Conservation (phyloP, 2,329 filamentous ascomycete species). For the Fusarium sp. region DNA sequence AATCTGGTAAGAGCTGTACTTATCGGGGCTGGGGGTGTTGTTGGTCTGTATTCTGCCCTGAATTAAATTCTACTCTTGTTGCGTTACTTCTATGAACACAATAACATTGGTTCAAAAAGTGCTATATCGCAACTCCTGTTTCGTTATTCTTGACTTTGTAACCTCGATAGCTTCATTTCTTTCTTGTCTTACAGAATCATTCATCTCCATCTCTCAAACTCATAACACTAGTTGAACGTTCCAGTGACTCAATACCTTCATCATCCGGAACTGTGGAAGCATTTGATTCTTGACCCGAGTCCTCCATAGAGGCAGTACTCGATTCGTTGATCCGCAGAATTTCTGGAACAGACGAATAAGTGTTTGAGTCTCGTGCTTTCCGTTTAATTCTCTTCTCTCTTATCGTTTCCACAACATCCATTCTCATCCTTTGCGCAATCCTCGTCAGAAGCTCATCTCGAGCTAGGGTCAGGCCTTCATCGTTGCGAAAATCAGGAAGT, state of each 20-base stretch:
- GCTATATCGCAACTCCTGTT: no score
- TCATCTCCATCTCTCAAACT: neutral
- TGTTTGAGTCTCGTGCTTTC: slow-evolving; percentile 3
- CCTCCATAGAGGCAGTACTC: neutral
- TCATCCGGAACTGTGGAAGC: neutral
- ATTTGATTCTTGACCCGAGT: neutral
- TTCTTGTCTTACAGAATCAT: neutral
- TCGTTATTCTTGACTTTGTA: neutral
- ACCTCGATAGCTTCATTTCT: neutral
- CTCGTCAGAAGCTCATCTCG: neutral
- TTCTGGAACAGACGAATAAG: neutral
- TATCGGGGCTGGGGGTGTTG: slow-evolving; percentile 8
- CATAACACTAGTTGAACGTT: neutral
- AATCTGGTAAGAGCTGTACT: slow-evolving; percentile 1
- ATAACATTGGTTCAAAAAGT: no score
- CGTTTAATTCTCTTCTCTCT: neutral
- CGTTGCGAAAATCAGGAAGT: slow-evolving; percentile 41
- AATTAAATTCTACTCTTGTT: neutral
- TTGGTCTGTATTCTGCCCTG: slow-evolving; percentile 2
- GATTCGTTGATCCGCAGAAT: neutral
- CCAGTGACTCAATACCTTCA: neutral
- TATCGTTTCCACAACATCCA: neutral
- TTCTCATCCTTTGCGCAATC: neutral
- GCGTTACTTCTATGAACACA: neutral
- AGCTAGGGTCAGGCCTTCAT: neutral